Conservation (phyloP, 2,329 filamentous ascomycete species). For the Fusarium decemcellulare region DNA sequence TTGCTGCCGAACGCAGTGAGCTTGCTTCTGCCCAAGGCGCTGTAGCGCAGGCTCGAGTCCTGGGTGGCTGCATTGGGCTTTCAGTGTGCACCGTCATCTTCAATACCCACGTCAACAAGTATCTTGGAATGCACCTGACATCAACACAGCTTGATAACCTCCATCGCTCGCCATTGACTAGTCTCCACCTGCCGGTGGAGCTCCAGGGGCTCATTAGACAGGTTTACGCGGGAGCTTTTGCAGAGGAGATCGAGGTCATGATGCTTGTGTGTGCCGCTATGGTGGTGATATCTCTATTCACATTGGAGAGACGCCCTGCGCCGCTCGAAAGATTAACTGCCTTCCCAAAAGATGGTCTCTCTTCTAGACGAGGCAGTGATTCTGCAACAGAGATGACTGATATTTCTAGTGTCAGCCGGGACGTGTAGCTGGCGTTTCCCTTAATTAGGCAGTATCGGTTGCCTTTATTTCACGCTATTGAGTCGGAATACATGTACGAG, state of each 20-base stretch:
- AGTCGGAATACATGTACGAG: background rate
- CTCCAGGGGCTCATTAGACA: constrained; percentile 54
- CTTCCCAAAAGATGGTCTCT: constrained; percentile 44
- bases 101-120: constrained; percentile 59
- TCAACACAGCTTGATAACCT: constrained; percentile 57
- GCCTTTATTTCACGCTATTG: background rate
- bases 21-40: constrained; percentile 72
- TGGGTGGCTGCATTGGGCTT: constrained; percentile 72
- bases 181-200: constrained; percentile 51
- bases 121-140: constrained; percentile 55
- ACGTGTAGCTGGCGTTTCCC: constrained; percentile 18
- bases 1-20: constrained; percentile 62
- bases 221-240: constrained; percentile 63
- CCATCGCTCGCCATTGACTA: constrained; percentile 60
- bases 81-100: constrained; percentile 72
- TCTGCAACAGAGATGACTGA: constrained; percentile 56
- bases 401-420: constrained; percentile 40
- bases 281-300: constrained; percentile 60
- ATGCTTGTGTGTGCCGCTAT: constrained; percentile 60
- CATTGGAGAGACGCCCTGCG: constrained; percentile 59
- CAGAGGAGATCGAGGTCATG: constrained; percentile 62
- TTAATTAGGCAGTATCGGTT: background rate
- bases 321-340: constrained; percentile 51
- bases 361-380: constrained; percentile 53
- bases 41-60: constrained; percentile 71